phyloP scores from a whole-genome alignment of 1,284 basidiomycete species.

The Cryptococcus sp. region DNA sequence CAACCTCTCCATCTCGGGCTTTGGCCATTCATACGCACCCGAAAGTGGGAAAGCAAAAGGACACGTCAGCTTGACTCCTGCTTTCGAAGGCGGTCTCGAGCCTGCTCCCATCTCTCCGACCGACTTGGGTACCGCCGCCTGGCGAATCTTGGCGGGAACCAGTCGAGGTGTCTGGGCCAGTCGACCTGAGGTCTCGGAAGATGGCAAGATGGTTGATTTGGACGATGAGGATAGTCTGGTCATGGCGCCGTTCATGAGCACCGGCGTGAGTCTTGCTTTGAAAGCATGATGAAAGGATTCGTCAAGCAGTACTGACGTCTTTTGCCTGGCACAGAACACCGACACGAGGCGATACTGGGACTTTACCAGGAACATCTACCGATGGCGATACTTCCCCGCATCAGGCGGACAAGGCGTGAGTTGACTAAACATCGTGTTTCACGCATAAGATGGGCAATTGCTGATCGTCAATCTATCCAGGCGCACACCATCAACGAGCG shows the following conservation, averaged over 20 bases:
- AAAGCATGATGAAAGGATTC: neutral
- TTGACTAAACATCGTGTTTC: too few relatives aligned
- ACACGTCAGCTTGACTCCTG: conserved; percentile 3
- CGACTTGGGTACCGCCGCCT: conserved; percentile 33
- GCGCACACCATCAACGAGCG: conserved; percentile 40
- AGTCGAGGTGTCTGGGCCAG: conserved; percentile 35
- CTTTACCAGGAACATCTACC: conserved; percentile 23
- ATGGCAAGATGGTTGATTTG: conserved; percentile 15
- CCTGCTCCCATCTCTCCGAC: conserved; percentile 46
- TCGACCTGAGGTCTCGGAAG: conserved; percentile 23
- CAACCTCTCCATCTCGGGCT: conserved; percentile 42
- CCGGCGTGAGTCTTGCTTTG: conserved; percentile 14
- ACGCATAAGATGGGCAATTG: too few relatives aligned
- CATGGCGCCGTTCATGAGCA: conserved; percentile 28
- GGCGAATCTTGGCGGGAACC: conserved; percentile 42
- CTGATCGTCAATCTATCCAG: neutral
- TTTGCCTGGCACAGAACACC: conserved; percentile 27
- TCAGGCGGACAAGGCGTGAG: conserved; percentile 12
- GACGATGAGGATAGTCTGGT: conserved; percentile 24
- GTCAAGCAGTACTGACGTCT: neutral
- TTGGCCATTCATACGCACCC: conserved; percentile 28
- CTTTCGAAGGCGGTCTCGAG: conserved; percentile 26
- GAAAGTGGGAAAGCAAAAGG: conserved; percentile 2
- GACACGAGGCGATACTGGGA: conserved; percentile 31
- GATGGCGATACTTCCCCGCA: conserved; percentile 23